Conservation (phyloP, 1,284 basidiomycete genomes). For the Anthracocystis panici-leucophaei region DNA sequence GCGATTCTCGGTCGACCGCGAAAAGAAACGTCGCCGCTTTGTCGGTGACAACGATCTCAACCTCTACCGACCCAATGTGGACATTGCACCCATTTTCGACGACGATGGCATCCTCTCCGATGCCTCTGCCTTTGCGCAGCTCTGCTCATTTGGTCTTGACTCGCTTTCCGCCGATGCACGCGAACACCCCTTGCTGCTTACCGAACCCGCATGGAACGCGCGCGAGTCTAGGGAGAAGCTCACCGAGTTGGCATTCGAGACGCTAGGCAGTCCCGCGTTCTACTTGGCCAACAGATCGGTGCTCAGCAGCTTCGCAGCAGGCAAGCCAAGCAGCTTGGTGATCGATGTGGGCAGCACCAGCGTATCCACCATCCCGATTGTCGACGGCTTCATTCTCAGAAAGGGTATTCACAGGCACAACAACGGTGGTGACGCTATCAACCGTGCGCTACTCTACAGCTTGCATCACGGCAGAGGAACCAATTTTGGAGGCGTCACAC, state of each 20-base stretch:
- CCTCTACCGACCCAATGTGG: conserved; percentile 90
- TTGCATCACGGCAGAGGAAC: conserved; percentile 48
- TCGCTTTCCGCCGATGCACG: conserved; percentile 67
- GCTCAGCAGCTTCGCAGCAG: conserved; percentile 94
- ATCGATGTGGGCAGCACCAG: conserved; percentile 91
- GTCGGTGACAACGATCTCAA: conserved; percentile 91
- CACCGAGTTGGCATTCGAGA: conserved; percentile 97
- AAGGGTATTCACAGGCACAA: conserved; percentile 77
- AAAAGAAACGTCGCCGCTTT: conserved; percentile 76
- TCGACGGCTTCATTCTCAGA: conserved; percentile 95
- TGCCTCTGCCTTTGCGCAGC: conserved; percentile 42
- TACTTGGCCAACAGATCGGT: conserved; percentile 98
- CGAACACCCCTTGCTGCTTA: conserved; percentile 92
- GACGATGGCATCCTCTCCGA: conserved; percentile 77
- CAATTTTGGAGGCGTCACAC: conserved; percentile 49
- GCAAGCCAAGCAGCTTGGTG: conserved; percentile 93
- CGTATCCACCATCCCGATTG: conserved; percentile 91
- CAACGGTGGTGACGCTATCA: conserved; percentile 59
- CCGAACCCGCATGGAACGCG: conserved; percentile 97
- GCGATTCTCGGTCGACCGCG: conserved; percentile 45
- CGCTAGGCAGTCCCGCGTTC: conserved; percentile 92
- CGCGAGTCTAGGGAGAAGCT: conserved; percentile 87
- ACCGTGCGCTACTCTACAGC: conserved; percentile 50
- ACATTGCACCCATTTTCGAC: conserved; percentile 83
- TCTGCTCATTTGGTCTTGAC: conserved; percentile 51